Base-by-base conservation (phyloP, 768 basidiomycete species). In the Dioszegia hungarica region DNA sequence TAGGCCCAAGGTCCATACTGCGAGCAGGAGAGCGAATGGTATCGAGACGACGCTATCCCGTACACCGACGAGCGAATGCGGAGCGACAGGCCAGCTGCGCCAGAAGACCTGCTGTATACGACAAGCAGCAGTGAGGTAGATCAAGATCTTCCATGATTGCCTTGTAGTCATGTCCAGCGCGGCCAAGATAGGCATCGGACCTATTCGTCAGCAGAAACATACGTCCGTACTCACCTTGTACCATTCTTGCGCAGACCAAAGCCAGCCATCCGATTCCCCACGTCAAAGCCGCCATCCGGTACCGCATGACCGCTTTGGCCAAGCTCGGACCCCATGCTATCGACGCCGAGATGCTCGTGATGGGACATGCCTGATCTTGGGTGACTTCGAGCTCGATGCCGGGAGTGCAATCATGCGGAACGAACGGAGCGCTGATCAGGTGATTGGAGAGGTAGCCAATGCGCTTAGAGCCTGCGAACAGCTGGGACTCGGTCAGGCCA, bases 281-380 rank as follows among this genome's bases (percentile, higher is more conserved):
- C 25, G 82, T 81, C 2, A 85, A 78, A 0, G 88, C 65, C 1
- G 85, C 84, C 29, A 83, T 85, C 44, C 86, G 82, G 77, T 90
- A 97, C 22, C 94, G 80, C 17, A 84, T 78, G 1, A 85, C 84
- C 73, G 84, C 81, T 34, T 87, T 80, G 1, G 88, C 89, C 5
- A 89, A 56, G 1, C 86, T 89, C 10, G 82, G 79, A 73, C 79
- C 78, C 84, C 85, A 84, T 69, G 92, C 88, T 6, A 94, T 68
- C 14, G 77, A 75, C n/a, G 94, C 68, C 1, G 72, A 63, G 3
- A 92, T 61, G 15, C 49, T 69, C 53, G 60, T 64, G 17, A 77
- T 79, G 48, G 33, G 75, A 71, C 89, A 92, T 19, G 78, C 28
- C 0, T 62, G 54, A 31, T 70, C 60, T 31, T 68, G 64, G 33